Base-by-base conservation (phyloP, 2,329 filamentous ascomycete genomes). In the Emericellopsis atlantica region DNA sequence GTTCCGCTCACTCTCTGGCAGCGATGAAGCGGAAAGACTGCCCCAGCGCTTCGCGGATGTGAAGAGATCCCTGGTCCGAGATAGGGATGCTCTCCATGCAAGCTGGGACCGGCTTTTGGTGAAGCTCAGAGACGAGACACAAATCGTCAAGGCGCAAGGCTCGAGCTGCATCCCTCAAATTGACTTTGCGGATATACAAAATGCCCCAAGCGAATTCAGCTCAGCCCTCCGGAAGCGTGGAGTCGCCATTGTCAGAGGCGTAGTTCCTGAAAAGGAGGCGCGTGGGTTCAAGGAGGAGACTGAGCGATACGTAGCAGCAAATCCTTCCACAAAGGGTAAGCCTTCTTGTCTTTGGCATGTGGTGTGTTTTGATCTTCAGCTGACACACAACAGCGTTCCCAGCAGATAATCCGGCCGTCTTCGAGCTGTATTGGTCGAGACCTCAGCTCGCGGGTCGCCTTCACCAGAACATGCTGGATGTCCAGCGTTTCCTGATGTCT, bases 361-460 rank as follows among this genome's bases (percentile, higher is more conserved):
- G 8, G 9, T 29, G 8, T 29, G 8, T 29, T 6, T 29, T 29
- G 18, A 21, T 4, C 26, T 29, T 12, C 26, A 2, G 4, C 26
- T 29, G 26, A 29, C 12, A 29, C 6, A 9, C 26, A 23, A n/a
- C 8, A 42, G 40, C 40, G 8, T 88, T 84, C 46, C 84, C 81
- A 0, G 58, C 69, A 0, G 62, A 80, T 36, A 69, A 79, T 34
- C 81, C 81, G 0, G 77, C 83, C 36, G 81, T 88, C 6, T 85
- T 76, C 51, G 83, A 87, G 54, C 63, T 88, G 2, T 88, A 87
- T 59, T 87, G 82, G 82, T 81, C 80, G 0, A 66, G 68, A 2
- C 65, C 79, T 2, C 84, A 89, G 54, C 63, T 83, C 35, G 69
- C 72, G 46, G 82, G 81, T 4, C 71, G 84, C n/a, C 61, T 70